phyloP scores from a whole-genome alignment of 2,329 filamentous ascomycete species.

The Fonsecaea erecta region DNA sequence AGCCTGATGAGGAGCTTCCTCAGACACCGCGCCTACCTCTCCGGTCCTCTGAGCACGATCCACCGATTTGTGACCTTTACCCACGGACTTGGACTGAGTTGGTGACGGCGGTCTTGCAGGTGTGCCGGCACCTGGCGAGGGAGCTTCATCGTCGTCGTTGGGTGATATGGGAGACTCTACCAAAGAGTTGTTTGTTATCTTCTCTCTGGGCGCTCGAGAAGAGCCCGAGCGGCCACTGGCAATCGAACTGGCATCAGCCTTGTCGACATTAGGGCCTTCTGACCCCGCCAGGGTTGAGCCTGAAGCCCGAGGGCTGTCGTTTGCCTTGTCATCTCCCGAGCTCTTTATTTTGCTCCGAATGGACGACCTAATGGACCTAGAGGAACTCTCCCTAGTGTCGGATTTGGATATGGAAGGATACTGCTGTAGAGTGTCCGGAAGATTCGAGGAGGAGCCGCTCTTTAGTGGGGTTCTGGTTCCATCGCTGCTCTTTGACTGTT shows the following conservation, averaged over 20 bases:
- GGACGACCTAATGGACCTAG: conserved; percentile 78
- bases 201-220: conserved; percentile 39
- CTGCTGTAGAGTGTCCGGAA: conserved; percentile 70
- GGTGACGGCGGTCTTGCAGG: conserved; percentile 79
- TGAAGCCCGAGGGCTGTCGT: conserved; percentile 81
- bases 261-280: conserved; percentile 63
- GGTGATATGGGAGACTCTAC: conserved; percentile 34
- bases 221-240: conserved; percentile 56
- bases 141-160: conserved; percentile 51
- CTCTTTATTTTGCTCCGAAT: conserved; percentile 75
- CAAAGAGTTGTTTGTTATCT: conserved; percentile 38
- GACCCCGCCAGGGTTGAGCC: conserved; percentile 65
- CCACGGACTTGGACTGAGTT: conserved; percentile 75
- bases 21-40: conserved; percentile 93
- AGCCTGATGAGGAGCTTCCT: conserved; percentile 76
- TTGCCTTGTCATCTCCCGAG: conserved; percentile 64
- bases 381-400: conserved; percentile 84
- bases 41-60: conserved; percentile 80
- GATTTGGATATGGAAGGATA: conserved; percentile 91
- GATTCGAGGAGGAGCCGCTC: conserved; percentile 45
- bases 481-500: conserved; percentile 58
- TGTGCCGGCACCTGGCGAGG: conserved; percentile 53
- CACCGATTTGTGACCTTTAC: conserved; percentile 75
- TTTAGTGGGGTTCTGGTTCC: conserved; percentile 56
- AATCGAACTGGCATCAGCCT: conserved; percentile 74